Conservation (phyloP, 106 monocot genomes). For the Dendrobium huoshanense region DNA sequence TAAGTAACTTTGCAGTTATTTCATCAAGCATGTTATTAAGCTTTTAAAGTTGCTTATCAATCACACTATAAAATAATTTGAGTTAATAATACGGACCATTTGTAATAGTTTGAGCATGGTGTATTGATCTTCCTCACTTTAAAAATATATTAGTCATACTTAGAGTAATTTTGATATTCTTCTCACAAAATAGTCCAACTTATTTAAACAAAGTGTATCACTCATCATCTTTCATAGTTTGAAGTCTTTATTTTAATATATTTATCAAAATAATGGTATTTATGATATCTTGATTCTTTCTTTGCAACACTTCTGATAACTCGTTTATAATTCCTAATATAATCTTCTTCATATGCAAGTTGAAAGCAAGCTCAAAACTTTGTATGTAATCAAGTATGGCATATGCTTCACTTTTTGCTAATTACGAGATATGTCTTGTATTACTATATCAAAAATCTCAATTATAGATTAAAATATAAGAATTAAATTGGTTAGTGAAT, state of each 20-base stretch:
- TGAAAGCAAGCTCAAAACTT: neutral
- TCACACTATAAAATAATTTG: too few relatives aligned
- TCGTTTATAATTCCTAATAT: constrained; percentile 1
- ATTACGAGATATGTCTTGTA: neutral
- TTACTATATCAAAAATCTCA: too few relatives aligned
- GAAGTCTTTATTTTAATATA: neutral
- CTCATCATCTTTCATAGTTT: neutral
- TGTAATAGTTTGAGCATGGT: too few relatives aligned
- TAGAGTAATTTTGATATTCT: neutral
- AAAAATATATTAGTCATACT: neutral
- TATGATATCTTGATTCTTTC: neutral
- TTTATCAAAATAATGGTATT: neutral
- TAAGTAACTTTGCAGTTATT: too few relatives aligned
- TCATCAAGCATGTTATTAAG: too few relatives aligned
- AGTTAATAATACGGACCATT: too few relatives aligned
- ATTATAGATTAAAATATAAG: neutral
- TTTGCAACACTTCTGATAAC: constrained; percentile 5
- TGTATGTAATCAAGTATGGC: neutral
- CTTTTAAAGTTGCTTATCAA: too few relatives aligned
- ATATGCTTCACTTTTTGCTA: neutral
- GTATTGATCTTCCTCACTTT: neutral
- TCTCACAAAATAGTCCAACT: constrained; percentile 1
- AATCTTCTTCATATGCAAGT: neutral
- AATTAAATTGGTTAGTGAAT: neutral
- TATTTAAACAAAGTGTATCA: neutral